Base-by-base conservation (phyloP, 1,284 basidiomycete genomes). In the Agaricales sp. region DNA sequence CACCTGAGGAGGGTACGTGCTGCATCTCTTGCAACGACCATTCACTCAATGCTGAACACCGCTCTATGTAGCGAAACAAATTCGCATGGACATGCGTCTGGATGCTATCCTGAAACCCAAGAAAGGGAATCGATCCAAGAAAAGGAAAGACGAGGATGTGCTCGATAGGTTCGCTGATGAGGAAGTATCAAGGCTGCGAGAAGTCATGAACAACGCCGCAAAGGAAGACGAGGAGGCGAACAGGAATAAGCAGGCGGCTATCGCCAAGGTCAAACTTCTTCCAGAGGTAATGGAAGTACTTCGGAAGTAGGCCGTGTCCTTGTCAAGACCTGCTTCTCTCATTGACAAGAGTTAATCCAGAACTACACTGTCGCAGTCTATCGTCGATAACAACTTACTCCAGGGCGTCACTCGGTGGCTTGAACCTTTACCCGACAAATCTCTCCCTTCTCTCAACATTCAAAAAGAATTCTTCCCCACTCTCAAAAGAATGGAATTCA, bases 401-500 rank as follows among this genome's bases (percentile, higher is more conserved):
- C 90, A 93, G 58, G 92, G 87, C 2, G 92, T 99, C 50, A 78
- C 81, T 50, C 73, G 80, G 37, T 99, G 93, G 92, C 82, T 99
- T 2, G 95, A 99, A 60, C 95, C 96, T 1, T 78, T 98, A 8
- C 88, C 87, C 0, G 93, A 97, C 68, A 80, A 79, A 47, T 94
- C 92, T 1, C 77, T 99, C 3, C 95, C 96, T 0, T 92, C 92
- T 2, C 78, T 98, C 48, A 97, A 95, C 64, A 97, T 99, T 59
- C 95, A 98, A 63, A 83, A 84, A 48, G 88, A 94, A 50, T 82
- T 99, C 56, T 94, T 99, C 66, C 77, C 82, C 39, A 78, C 86
- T 48, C 71, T 99, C 19, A 76, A 75, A 52, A 88, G 86, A 69
- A 92, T 98, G 86, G 83, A 87, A 54, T 86, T 88, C 58, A 93